A percentile compares a stretch with the other conserved stretches of the same genome.
Evolutionary conservation across 208 protist species (phyloP).

Genomic region (Trypanosoma mega): DNA sequence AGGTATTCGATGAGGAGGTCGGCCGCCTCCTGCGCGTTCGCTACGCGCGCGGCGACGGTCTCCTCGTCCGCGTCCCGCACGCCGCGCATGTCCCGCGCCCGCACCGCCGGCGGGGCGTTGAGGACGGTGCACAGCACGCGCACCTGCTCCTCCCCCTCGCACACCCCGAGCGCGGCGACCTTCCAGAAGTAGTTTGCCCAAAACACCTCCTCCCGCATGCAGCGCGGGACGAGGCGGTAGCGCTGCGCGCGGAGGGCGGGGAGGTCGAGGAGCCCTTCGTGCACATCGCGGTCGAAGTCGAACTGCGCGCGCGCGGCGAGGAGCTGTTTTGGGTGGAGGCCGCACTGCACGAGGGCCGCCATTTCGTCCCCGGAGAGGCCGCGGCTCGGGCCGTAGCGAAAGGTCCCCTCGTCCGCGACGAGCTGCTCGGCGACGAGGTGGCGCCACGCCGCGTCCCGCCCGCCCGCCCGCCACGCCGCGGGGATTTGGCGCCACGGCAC

Average conservation of each 20-base stretch:
- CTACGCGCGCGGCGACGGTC: constrained; percentile 28
- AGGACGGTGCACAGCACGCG: constrained; percentile 55
- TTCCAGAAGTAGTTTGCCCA: constrained; percentile 89
- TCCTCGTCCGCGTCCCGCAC: constrained; percentile 31
- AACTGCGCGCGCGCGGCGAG: constrained; percentile 39
- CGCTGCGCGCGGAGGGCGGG: constrained; percentile 48
- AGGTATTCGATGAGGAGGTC: constrained; percentile 58
- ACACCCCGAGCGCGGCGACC: constrained; percentile 57
- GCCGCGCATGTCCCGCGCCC: constrained; percentile 18
- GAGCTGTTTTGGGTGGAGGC: constrained; percentile 41
- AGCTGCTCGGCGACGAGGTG: constrained; percentile 43
- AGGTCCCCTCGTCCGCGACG: constrained; percentile 52
- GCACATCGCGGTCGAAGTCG: constrained; percentile 62
- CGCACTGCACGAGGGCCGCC: constrained; percentile 54
- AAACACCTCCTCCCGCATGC: constrained; percentile 71
- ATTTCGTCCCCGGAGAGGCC: constrained; percentile 46
- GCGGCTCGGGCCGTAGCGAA: constrained; percentile 58
- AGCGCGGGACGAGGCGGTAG: constrained; percentile 66
- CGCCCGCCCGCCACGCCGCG: constrained; percentile 38
- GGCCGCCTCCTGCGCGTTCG: constrained; percentile 43
- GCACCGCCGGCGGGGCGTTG: constrained; percentile 47
- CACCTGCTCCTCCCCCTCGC: constrained; percentile 60
- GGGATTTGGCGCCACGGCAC: constrained; percentile 68
- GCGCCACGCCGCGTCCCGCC: constrained; percentile 53
- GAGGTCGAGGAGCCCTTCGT: constrained; percentile 50